phyloP scores from a whole-genome alignment of 2,329 filamentous ascomycete species.

The Apiospora rasikravindrae region DNA sequence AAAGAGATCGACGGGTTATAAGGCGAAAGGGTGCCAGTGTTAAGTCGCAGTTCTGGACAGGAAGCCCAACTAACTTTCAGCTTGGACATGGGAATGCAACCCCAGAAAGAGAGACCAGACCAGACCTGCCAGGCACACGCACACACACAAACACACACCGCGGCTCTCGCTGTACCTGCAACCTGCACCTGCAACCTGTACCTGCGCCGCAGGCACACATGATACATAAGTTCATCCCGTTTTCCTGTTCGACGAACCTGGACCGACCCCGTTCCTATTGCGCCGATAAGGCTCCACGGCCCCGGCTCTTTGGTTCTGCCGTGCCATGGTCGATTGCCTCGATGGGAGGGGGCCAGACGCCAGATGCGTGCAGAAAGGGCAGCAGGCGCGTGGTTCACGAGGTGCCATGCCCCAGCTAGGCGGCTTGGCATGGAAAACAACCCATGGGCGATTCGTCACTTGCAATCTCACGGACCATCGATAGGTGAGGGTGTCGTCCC shows the following conservation, averaged over 20 bases:
- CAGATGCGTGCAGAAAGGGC: neutral
- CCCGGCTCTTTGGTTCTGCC: neutral
- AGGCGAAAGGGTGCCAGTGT: neutral
- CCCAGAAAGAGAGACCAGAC: too few relatives aligned
- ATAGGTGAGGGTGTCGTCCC: neutral
- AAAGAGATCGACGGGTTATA: neutral
- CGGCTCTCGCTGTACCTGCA: neutral
- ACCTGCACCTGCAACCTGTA: too few relatives aligned
- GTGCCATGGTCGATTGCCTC: neutral
- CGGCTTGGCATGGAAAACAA: neutral
- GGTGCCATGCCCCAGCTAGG: too few relatives aligned
- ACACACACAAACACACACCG: too few relatives aligned
- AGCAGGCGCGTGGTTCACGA: neutral
- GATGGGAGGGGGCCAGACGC: neutral
- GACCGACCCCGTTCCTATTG: neutral
- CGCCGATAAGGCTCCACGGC: neutral
- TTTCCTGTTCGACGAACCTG: neutral
- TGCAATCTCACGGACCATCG: constrained; percentile 11
- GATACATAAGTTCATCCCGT: neutral
- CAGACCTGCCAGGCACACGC: neutral
- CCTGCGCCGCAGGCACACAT: neutral
- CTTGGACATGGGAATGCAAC: neutral
- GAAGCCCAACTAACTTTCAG: neutral
- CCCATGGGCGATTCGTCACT: neutral
- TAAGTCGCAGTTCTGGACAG: neutral